A percentile compares a stretch with the other conserved stretches of the same genome.
Evolutionary conservation across 1,284 basidiomycete genomes (phyloP).

Genomic region (Tilletiopsis washingtonensis): DNA sequence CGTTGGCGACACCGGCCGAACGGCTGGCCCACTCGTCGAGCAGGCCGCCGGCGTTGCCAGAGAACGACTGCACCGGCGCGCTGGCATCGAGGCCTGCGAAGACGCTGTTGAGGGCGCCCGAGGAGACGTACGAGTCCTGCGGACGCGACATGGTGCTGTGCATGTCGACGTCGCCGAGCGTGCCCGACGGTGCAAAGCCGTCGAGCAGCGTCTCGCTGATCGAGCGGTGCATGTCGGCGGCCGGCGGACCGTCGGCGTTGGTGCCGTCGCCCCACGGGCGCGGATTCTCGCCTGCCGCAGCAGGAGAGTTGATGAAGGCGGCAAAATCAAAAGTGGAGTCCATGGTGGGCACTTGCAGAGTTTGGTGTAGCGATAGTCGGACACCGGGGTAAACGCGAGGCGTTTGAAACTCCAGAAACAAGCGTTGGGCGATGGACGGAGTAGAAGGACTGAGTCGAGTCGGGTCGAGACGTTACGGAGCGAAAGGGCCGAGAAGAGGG

Average conservation of each 20-base stretch:
- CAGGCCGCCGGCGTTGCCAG: background rate
- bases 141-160: no score
- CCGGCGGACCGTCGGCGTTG: background rate
- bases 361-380: no score
- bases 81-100: background rate
- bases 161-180: background rate
- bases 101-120: no score
- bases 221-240: background rate
- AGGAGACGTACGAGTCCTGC: no score
- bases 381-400: no score
- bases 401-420: no score
- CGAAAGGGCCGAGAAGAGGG: no score
- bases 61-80: background rate
- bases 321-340: conserved; percentile 8
- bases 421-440: no score
- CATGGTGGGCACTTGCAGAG: no score
- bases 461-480: no score
- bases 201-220: background rate
- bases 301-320: conserved; percentile 11
- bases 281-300: background rate
- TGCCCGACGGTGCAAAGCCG: background rate
- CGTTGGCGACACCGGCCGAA: background rate
- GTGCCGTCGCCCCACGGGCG: background rate
- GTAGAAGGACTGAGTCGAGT: no score
- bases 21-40: background rate